Conservation (phyloP, 176 grass and related monocot genomes). For the Oryza meridionalis region DNA sequence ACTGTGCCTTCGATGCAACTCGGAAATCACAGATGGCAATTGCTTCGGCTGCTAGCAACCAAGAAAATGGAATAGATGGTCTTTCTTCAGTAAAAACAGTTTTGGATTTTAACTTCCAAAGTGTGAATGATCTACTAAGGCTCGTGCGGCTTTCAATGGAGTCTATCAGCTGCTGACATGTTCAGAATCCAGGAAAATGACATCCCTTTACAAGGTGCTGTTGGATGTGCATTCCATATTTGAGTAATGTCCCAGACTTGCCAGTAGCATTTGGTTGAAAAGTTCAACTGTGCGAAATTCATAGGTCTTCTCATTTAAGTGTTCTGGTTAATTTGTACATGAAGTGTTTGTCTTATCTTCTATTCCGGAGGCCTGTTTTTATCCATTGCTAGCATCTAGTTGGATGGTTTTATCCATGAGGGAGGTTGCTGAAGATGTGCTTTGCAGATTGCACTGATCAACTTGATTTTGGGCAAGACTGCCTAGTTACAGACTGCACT, state of each 20-base stretch:
- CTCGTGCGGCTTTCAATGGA: constrained; percentile 93
- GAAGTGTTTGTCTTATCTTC: constrained; percentile 28
- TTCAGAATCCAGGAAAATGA: constrained; percentile 21
- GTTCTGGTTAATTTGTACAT: constrained; percentile 47
- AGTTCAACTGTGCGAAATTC: constrained; percentile 28
- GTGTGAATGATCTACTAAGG: constrained; percentile 77
- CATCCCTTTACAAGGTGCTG: constrained; percentile 16
- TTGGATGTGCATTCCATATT: constrained; percentile 25
- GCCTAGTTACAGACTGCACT: constrained; percentile 11
- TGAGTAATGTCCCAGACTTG: constrained; percentile 10
- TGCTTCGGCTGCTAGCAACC: constrained; percentile 55
- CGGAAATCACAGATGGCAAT: constrained; percentile 81
- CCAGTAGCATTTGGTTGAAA: constrained; percentile 35
- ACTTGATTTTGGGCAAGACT: constrained; percentile 19
- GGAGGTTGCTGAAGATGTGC: constrained; percentile 39
- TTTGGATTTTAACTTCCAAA: constrained; percentile 94
- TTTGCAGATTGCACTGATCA: constrained; percentile 22
- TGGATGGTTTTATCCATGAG: constrained; percentile 32
- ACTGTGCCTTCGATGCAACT: constrained; percentile 89
- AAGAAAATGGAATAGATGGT: constrained; percentile 54
- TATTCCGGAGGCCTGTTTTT: constrained; percentile 29
- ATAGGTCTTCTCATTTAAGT: constrained; percentile 34
- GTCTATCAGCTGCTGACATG: constrained; percentile 69
- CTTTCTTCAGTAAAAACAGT: constrained; percentile 79
- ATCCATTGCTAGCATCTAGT: constrained; percentile 31